Percentiles rank a stretch among this genome's conserved stretches.
Conservation (phyloP, 2,329 filamentous ascomycete species). For the Colletotrichum sansevieriae region DNA sequence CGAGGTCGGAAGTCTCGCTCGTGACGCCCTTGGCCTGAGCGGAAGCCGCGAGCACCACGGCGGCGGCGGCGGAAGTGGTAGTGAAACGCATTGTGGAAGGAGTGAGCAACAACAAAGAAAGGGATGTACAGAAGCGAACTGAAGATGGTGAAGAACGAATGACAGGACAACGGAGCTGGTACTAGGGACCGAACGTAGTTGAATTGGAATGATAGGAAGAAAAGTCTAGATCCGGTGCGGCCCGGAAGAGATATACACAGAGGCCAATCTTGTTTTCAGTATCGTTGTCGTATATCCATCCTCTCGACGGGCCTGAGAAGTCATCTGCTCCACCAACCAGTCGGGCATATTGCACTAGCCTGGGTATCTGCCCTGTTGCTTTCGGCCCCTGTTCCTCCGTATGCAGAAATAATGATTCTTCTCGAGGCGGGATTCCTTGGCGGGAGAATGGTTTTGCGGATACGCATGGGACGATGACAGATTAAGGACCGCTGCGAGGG, state of each 20-base stretch:
- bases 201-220: not conserved
- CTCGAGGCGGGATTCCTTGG: conserved; percentile 7
- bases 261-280: not conserved
- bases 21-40: conserved; percentile 44
- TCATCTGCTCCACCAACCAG: conserved; percentile 3
- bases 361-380: conserved; percentile 26
- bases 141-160: conserved; percentile 22
- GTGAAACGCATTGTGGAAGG: conserved; percentile 46
- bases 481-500: conserved; percentile 28
- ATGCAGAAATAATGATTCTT: not conserved
- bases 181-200: conserved; percentile 24
- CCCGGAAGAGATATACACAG: conserved; percentile 18
- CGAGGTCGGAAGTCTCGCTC: conserved; percentile 45
- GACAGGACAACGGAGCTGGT: conserved; percentile 20
- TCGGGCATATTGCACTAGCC: conserved; percentile 5
- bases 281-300: conserved; percentile 12
- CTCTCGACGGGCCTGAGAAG: not conserved
- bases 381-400: not conserved
- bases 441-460: conserved; percentile 30
- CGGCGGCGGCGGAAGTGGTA: conserved; percentile 36
- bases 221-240: not conserved
- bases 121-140: conserved; percentile 13
- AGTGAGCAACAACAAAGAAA: not conserved
- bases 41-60: conserved; percentile 45
- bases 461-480: conserved; percentile 29